Percentiles rank a stretch among this genome's conserved stretches.
phyloP scores from a whole-genome alignment of 129 eudicot genomes.

The Chrysanthemum seticuspe region DNA sequence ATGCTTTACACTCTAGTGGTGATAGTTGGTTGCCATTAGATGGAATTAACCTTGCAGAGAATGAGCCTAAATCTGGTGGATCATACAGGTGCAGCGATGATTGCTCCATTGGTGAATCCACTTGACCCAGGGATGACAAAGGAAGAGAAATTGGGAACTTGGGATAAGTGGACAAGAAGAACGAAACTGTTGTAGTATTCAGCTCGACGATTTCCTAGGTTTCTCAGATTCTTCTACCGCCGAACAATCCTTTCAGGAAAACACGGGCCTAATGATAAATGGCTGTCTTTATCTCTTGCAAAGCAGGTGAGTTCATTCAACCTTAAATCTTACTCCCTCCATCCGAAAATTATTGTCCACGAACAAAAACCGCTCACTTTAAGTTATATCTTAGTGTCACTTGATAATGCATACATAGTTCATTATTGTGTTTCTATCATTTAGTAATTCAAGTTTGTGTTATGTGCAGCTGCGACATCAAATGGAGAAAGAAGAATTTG shows the following conservation, averaged over 20 bases:
- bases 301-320: constrained; percentile 42
- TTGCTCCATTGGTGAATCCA: constrained; percentile 89
- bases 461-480: constrained; percentile 63
- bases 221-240: constrained; percentile 60
- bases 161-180: constrained; percentile 72
- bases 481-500: constrained; percentile 77
- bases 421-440: background rate
- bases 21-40: background rate
- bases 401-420: background rate
- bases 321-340: too few relatives aligned
- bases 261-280: constrained; percentile 74
- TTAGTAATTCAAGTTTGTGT: constrained; percentile 3
- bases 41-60: background rate
- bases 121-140: constrained; percentile 75
- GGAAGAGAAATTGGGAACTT: constrained; percentile 61
- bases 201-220: constrained; percentile 73
- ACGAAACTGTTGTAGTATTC: constrained; percentile 66
- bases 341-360: too few relatives aligned
- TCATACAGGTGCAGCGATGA: constrained; percentile 74
- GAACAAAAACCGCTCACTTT: too few relatives aligned
- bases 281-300: constrained; percentile 66
- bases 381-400: background rate
- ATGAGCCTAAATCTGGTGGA: constrained; percentile 10
- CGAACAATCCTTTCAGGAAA: constrained; percentile 81
- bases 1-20: too few relatives aligned